Conservation (phyloP, 768 basidiomycete genomes). For the Leccinum obscurum region DNA sequence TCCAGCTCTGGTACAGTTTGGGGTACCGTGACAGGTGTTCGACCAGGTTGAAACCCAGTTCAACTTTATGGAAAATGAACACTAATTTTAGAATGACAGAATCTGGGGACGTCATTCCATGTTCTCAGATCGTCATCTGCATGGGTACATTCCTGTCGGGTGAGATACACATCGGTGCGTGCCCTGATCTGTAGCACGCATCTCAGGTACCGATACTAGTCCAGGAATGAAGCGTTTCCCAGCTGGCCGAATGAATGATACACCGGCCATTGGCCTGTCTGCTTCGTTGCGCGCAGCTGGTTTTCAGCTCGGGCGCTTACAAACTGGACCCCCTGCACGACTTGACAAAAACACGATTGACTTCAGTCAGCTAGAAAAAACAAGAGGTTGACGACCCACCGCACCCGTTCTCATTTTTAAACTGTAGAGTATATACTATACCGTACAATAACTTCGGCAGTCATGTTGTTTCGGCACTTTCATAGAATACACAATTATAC, state of each 20-base stretch:
- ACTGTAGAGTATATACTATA: conserved; percentile 54
- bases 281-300: conserved; percentile 71
- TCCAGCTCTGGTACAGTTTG: conserved; percentile 36
- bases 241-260: conserved; percentile 74
- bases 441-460: too few species aligned
- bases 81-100: conserved; percentile 42
- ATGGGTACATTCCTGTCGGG: conserved; percentile 92
- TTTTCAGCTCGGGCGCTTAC: conserved; percentile 79
- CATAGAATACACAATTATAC: too few species aligned
- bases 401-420: conserved; percentile 75
- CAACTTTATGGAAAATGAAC: background rate
- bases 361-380: conserved; percentile 52
- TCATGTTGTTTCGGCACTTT: too few species aligned
- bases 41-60: conserved; percentile 48
- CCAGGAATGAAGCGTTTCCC: conserved; percentile 71
- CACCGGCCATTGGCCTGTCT: conserved; percentile 73
- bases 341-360: conserved; percentile 70
- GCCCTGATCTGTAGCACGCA: background rate
- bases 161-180: conserved; percentile 83
- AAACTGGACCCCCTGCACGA: conserved; percentile 86
- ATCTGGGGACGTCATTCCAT: conserved; percentile 69
- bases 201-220: background rate
- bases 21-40: conserved; percentile 63
- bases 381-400: conserved; percentile 71
- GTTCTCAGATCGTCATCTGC: conserved; percentile 82